These are phyloP conservation scores for Pezicula rhizophila DNA, from an alignment of 2,329 filamentous ascomycete genomes.

Conservation along the genomic window DNA sequence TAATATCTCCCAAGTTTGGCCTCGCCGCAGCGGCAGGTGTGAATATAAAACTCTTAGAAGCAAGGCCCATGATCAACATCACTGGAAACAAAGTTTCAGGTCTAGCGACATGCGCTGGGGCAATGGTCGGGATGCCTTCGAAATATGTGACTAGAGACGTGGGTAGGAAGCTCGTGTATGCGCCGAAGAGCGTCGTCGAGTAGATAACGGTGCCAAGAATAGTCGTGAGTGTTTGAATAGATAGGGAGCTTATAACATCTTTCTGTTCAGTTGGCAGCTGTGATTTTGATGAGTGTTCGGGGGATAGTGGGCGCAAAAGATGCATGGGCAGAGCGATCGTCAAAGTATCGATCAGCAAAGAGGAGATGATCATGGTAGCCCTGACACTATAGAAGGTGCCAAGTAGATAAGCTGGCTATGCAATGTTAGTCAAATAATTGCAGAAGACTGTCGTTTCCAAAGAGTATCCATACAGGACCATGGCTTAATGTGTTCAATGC, in stretches of 20 bases:
- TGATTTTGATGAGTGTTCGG: constrained; percentile 45
- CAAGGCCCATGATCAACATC: constrained; percentile 55
- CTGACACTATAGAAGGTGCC: constrained; percentile 71
- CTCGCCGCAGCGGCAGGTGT: constrained; percentile 50
- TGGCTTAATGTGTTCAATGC: constrained; percentile 65
- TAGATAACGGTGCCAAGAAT: constrained; percentile 69
- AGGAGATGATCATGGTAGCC: constrained; percentile 51
- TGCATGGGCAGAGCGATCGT: constrained; percentile 69
- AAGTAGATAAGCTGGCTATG: constrained; percentile 61
- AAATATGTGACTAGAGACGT: constrained; percentile 70
- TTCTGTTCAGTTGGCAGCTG: constrained; percentile 46
- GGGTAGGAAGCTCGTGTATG: constrained; percentile 66
- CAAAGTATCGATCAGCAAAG: constrained; percentile 61
- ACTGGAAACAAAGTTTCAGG: constrained; percentile 55
- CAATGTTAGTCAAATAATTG: constrained; percentile 1
- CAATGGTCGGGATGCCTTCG: constrained; percentile 61
- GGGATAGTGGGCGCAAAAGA: constrained; percentile 63
- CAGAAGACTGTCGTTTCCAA: background rate
- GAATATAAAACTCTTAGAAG: constrained; percentile 74
- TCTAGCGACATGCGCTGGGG: constrained; percentile 58
- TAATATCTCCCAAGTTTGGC: constrained; percentile 46
- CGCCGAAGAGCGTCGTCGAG: constrained; percentile 62
- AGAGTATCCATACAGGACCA: constrained; percentile 59
- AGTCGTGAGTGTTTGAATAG: constrained; percentile 58
- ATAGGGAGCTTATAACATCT: constrained; percentile 57